Conservation (phyloP, 1,284 basidiomycete genomes). For the Exobasidium rhododendri region DNA sequence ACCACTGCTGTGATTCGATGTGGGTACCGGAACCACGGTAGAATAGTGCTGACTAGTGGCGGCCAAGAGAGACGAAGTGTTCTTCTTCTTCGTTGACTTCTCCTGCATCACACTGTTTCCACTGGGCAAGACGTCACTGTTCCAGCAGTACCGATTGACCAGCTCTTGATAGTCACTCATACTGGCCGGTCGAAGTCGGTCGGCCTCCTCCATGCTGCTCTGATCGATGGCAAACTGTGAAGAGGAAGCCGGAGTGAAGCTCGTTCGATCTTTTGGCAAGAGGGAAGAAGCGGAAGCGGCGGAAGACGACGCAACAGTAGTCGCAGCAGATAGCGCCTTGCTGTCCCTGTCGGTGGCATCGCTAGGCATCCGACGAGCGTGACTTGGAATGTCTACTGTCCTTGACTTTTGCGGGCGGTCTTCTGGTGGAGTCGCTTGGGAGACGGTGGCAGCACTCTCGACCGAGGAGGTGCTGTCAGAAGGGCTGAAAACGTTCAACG, state of each 20-base stretch:
- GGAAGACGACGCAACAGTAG: neutral
- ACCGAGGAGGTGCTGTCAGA: conserved; percentile 32
- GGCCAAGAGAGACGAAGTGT: too few species aligned
- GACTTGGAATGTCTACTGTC: neutral
- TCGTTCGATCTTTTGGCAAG: neutral
- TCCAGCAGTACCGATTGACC: conserved; percentile 47
- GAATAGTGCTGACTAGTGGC: too few species aligned
- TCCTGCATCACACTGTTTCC: conserved; percentile 8
- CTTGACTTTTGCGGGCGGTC: neutral
- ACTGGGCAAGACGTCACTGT: conserved; percentile 25
- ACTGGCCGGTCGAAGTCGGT: conserved; percentile 25
- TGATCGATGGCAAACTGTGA: neutral
- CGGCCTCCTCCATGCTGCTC: neutral
- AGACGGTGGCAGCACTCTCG: conserved; percentile 37
- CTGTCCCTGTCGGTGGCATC: neutral
- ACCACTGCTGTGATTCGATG: too few species aligned
- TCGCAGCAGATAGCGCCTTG: conserved; percentile 6
- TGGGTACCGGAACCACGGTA: too few species aligned
- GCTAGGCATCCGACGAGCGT: conserved; percentile 15
- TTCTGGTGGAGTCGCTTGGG: neutral
- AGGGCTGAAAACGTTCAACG: conserved; percentile 40
- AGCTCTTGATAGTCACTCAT: conserved; percentile 45
- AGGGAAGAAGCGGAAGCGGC: neutral
- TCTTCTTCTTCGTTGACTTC: conserved; percentile 1
- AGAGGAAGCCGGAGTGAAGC: too few species aligned